phyloP scores from a whole-genome alignment of 495 filamentous ascomycete species.

The Thermothielavioides terrestris region DNA sequence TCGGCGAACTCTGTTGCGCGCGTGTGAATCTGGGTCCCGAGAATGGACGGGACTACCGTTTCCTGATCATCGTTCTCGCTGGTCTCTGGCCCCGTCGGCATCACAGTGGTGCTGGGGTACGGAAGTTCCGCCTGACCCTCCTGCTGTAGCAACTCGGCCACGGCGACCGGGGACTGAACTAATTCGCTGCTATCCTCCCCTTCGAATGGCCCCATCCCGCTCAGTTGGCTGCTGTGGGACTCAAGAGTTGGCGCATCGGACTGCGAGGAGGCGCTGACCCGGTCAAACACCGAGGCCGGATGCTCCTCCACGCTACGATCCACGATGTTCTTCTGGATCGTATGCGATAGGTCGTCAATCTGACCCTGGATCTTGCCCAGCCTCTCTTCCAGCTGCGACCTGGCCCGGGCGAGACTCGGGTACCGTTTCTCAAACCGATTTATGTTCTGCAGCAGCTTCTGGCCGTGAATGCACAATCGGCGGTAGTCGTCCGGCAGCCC shows the following conservation, averaged over 20 bases:
- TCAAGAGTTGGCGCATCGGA: slow-evolving; percentile 29
- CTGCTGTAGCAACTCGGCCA: slow-evolving; percentile 4
- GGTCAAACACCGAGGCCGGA: slow-evolving; percentile 62
- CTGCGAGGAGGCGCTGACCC: slow-evolving; percentile 58
- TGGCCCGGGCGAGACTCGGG: slow-evolving; percentile 29
- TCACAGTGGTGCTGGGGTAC: slow-evolving; percentile 16
- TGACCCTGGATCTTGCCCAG: slow-evolving; percentile 47
- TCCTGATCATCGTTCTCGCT: slow-evolving; percentile 12
- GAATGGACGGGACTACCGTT: slow-evolving; percentile 6
- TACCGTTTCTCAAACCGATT: slow-evolving; percentile 35
- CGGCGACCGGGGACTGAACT: slow-evolving; percentile 8
- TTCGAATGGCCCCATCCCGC: slow-evolving; percentile 17
- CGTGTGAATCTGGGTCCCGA: neutral
- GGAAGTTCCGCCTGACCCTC: neutral
- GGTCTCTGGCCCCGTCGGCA: slow-evolving; percentile 16
- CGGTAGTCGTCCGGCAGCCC: slow-evolving; percentile 65
- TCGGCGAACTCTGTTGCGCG: neutral
- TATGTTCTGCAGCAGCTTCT: slow-evolving; percentile 45
- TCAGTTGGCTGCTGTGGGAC: slow-evolving; percentile 27
- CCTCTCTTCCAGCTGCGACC: slow-evolving; percentile 39
- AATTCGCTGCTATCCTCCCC: slow-evolving; percentile 1
- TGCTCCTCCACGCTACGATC: slow-evolving; percentile 37
- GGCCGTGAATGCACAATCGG: slow-evolving; percentile 60
- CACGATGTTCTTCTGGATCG: slow-evolving; percentile 32
- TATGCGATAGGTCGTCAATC: slow-evolving; percentile 48